Conservation (phyloP, 176 grass and related monocot species). For the Oryza nivara region DNA sequence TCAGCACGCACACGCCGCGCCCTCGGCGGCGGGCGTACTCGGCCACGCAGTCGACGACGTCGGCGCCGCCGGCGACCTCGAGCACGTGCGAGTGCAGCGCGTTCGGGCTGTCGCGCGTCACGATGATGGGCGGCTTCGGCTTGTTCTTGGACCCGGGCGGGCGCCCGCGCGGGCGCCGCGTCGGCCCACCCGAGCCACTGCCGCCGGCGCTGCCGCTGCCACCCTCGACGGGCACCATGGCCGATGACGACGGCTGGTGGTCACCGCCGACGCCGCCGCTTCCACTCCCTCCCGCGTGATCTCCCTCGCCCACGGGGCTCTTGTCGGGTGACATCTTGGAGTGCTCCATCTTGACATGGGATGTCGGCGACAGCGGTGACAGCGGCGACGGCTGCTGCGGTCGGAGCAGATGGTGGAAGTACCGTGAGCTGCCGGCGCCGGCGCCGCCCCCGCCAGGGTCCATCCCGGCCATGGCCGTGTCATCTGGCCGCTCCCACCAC, state of each 20-base stretch:
- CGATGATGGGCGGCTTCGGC: conserved; percentile 90
- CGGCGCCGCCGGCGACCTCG: conserved; percentile 73
- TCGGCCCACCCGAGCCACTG: conserved; percentile 53
- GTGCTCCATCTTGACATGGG: conserved; percentile 74
- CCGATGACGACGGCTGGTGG: conserved; percentile 79
- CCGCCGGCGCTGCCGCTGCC: conserved; percentile 45
- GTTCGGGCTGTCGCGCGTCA: conserved; percentile 94
- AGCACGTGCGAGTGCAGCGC: conserved; percentile 93
- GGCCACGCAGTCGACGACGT: conserved; percentile 85
- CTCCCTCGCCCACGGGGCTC: conserved; percentile 42
- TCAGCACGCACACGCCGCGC: conserved; percentile 89
- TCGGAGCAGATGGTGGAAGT: conserved; percentile 83
- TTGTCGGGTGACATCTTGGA: conserved; percentile 65
- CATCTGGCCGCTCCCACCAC: conserved; percentile 98
- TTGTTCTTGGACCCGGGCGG: conserved; percentile 92
- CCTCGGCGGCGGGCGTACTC: conserved; percentile 88
- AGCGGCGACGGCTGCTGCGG: conserved; percentile 55
- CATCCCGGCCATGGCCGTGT: conserved; percentile 68
- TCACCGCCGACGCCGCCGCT: conserved; percentile 12
- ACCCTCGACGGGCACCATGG: conserved; percentile 45
- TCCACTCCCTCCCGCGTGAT: conserved; percentile 24
- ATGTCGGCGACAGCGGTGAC: conserved; percentile 59
- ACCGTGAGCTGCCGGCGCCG: conserved; percentile 52
- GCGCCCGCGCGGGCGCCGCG: conserved; percentile 79
- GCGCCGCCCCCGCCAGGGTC: conserved; percentile 52